Base-by-base conservation (phyloP, 23 red algal species). In the Gracilariopsis chorda region DNA sequence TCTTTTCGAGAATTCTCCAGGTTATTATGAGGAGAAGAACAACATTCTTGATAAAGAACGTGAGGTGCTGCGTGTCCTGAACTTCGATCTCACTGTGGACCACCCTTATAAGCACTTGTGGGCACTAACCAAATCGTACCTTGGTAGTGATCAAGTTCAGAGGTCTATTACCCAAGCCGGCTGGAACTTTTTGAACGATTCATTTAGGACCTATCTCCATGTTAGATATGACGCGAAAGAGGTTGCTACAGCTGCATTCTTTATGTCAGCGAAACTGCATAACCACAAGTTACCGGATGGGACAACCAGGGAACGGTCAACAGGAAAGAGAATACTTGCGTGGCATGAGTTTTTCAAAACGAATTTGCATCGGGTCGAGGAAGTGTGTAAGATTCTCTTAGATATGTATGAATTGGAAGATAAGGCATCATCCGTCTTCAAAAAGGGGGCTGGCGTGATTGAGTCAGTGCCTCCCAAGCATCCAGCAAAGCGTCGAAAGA, bases 161-260 rank as follows among this genome's bases (percentile, higher is more conserved):
- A 84, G 78, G 52, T 63, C 77, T n/a, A 89, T 95, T 28, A 83
- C 83, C 25, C 95, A 97, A 91, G 83, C 85, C 33, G 90, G 84
- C 3, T 97, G 90, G 88, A 97, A 97, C 47, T 93, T 97, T 30
- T 39, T 97, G 48, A 93, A 97, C 52, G 95, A 97, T 51, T 87
- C 82, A 39, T 87, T 97, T 58, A 56, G 89, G 41, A 88, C 86
- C 23, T 93, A 93, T 74, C 53, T 97, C 14, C 95, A 97, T 44
- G 85, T 97, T 33, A 53, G 80, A 44, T 97, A 93, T 72, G 80
- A 90, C 33, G 78, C 83, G 35, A 77, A 80, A 51, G 95, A 93
- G 29, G 92, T 97, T 44, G 95, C 95, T 12, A 78, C 95, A 19
- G 88, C 95, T 12, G 90, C 87, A 19, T 67, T 97, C 45, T 88